Evolutionary conservation across 192 early-diverging fungal species (phyloP).

Genomic region (Entrophospora sp.): DNA sequence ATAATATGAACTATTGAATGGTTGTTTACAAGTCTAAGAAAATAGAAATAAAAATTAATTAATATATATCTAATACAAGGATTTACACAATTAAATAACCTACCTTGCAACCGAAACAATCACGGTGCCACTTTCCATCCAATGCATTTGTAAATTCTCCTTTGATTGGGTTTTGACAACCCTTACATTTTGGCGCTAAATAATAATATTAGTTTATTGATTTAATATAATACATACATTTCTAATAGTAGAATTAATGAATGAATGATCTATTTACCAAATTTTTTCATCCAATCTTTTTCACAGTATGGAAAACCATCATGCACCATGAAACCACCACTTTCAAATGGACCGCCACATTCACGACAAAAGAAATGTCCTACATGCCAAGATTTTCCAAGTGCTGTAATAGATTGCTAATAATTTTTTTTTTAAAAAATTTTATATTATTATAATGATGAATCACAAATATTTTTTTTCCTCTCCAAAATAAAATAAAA

Average conservation of each 20-base stretch:
- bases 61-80: neutral
- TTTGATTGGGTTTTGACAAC: constrained; percentile 38
- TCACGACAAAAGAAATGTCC: constrained; percentile 53
- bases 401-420: constrained; percentile 37
- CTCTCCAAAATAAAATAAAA: neutral
- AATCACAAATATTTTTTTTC: too few species aligned
- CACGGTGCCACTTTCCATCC: constrained; percentile 47
- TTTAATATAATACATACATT: too few species aligned
- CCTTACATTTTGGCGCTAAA: constrained; percentile 37
- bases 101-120: constrained; percentile 51
- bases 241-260: too few species aligned
- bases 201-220: too few species aligned
- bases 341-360: constrained; percentile 44
- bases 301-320: constrained; percentile 49
- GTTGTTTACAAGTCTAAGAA: constrained; percentile 34
- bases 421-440: neutral
- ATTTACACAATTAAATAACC: neutral
- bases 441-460: too few species aligned
- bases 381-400: constrained; percentile 45
- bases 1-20: constrained; percentile 32
- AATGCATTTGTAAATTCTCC: constrained; percentile 43
- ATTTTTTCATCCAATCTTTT: constrained; percentile 41
- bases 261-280: constrained; percentile 34
- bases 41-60: neutral
- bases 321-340: constrained; percentile 42